Base-by-base conservation (phyloP, 371 early-diverging fungal species). In the Mortierella sp. region DNA sequence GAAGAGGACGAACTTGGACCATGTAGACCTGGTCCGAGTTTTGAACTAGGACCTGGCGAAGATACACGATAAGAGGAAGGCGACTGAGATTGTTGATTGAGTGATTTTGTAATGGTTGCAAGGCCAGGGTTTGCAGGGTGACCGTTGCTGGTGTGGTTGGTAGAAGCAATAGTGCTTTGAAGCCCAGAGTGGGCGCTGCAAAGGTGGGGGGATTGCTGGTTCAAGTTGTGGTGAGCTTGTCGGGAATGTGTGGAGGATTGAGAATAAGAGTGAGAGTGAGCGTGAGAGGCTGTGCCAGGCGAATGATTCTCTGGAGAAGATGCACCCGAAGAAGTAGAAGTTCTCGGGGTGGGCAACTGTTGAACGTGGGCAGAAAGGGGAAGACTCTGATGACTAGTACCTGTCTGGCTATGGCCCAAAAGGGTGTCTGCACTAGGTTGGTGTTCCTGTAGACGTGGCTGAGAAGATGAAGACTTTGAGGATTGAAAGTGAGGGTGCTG, bases 281-380 rank as follows among this genome's bases (percentile, higher is more conserved):
- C 58, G 40, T 61, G 65, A 6, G 64, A 43, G 51, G 37, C 57
- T 1, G 64, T 28, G 43, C 55, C 61, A 23, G 71, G 58, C 7
- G 70, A 66, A 32, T 58, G 22, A 31, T n/a, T 55, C 19, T 72
- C 73, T 35, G 73, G 66, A 22, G 78, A 72, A 15, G 72, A 64
- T 15, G 73, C 42, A 3, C 70, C 78, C 22, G 73, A 73, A 15
- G 74, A 79, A 40, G 66, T 57, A 19, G 74, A 79, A 7, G 68
- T 70, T 22, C 74, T 66, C 22, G 80, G 74, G 4, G 75, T 80
- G 7, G 75, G 74, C 26, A 74, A 34, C 22, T 79, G 79, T 31
- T 77, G 61, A n/a, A 68, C 45, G 7, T 26, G 58, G 63, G 62
- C 62, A 12, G 49, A 43, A 19, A 60, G 26, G n/a, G 58, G 43